Percentiles rank a stretch among this genome's conserved stretches.
Evolutionary conservation across 2,329 filamentous ascomycete species (phyloP).

Genomic region (Penicillium janthinellum): DNA sequence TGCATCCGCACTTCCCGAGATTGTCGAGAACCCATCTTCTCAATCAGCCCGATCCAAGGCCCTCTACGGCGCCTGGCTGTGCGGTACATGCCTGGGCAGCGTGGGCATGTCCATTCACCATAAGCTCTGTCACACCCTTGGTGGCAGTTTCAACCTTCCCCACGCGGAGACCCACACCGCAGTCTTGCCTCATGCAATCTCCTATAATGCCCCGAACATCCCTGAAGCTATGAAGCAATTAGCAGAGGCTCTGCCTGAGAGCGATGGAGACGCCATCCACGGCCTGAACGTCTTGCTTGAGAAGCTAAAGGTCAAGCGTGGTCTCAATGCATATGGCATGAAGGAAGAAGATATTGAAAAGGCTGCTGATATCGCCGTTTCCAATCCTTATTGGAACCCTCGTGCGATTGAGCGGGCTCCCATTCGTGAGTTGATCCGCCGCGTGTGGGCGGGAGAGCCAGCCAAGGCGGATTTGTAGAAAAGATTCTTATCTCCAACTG

Average conservation of each 20-base stretch:
- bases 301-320: conserved; percentile 57
- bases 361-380: conserved; percentile 60
- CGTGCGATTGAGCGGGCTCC: conserved; percentile 54
- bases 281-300: conserved; percentile 59
- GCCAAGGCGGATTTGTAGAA: conserved; percentile 55
- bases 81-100: conserved; percentile 61
- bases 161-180: conserved; percentile 68
- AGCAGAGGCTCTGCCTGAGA: conserved; percentile 57
- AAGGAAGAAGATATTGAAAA: conserved; percentile 63
- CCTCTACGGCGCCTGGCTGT: conserved; percentile 67
- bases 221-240: conserved; percentile 56
- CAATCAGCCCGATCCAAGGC: conserved; percentile 54
- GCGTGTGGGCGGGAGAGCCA: conserved; percentile 63
- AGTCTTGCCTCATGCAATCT: conserved; percentile 63
- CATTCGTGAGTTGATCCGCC: conserved; percentile 59
- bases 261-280: conserved; percentile 59
- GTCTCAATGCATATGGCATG: conserved; percentile 59
- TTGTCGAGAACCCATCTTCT: conserved; percentile 51
- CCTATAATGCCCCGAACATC: conserved; percentile 62
- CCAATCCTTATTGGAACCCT: conserved; percentile 63
- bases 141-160: conserved; percentile 64
- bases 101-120: conserved; percentile 67
- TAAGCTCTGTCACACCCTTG: conserved; percentile 67
- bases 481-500: neutral
- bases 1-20: conserved; percentile 55